Percentiles rank a stretch among this genome's conserved stretches.
phyloP scores from a whole-genome alignment of 352 stramenopile species.

The Pythium sukuiense region DNA sequence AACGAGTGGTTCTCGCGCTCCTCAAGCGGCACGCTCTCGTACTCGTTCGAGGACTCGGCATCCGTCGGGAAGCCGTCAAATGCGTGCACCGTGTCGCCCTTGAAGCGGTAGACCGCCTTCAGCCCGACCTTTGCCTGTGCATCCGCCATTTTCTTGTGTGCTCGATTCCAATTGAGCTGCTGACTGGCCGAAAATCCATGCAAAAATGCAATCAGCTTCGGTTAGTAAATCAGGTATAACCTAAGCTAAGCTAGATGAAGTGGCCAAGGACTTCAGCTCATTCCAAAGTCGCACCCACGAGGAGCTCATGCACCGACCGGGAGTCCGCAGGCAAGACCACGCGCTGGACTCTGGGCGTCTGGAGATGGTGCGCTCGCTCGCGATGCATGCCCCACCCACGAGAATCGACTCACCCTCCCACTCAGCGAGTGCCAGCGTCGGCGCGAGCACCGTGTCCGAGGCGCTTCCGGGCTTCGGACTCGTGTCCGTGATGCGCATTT shows the following conservation, averaged over 20 bases:
- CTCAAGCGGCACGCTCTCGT: conserved; percentile 39
- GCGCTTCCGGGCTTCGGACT: conserved; percentile 25
- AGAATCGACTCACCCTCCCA: background rate
- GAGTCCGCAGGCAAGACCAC: background rate
- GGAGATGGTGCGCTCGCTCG: background rate
- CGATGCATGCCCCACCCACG: background rate
- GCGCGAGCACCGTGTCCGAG: background rate
- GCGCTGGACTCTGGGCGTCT: conserved; percentile 2
- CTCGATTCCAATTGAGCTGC: background rate
- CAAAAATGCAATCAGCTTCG: background rate
- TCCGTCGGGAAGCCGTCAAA: conserved; percentile 67
- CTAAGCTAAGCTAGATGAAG: conserved; percentile 11
- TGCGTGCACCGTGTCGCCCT: conserved; percentile 60
- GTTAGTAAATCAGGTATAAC: background rate
- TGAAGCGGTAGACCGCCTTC: conserved; percentile 65
- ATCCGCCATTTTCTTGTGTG: conserved; percentile 38
- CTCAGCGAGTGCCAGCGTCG: background rate
- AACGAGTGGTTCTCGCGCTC: conserved; percentile 66
- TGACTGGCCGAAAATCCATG: conserved; percentile 12
- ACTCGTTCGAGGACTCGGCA: conserved; percentile 68
- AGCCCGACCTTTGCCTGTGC: conserved; percentile 29
- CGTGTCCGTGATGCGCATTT: conserved; percentile 57
- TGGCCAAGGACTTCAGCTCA: background rate
- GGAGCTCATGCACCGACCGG: background rate
- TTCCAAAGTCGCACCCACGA: background rate